phyloP scores from a whole-genome alignment of 1,139 yeast species.

The Blastobotrys aristatus region DNA sequence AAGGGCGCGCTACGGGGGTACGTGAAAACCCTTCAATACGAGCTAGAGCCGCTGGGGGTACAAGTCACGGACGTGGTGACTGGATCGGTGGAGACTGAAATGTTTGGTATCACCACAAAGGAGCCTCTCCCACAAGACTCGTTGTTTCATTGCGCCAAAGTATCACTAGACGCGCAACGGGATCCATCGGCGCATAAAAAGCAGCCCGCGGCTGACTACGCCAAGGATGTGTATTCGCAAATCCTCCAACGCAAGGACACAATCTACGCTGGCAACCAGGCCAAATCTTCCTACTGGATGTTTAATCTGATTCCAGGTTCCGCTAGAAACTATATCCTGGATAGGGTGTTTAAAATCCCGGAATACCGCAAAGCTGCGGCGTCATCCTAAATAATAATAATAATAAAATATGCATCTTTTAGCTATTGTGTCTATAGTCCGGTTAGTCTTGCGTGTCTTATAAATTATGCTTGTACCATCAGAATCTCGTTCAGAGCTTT shows the following conservation, averaged over 20 bases:
- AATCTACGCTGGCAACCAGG: constrained; percentile 2
- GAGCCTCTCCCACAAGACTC: constrained; percentile 47
- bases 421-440: no score
- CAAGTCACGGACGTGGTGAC: constrained; percentile 66
- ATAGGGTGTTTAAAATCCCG: background rate
- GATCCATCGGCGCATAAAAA: background rate
- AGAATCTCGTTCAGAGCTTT: constrained; percentile 87
- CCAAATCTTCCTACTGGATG: background rate
- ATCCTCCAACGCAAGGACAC: background rate
- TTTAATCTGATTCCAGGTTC: background rate
- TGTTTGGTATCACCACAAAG: constrained; percentile 41
- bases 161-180: constrained; percentile 1
- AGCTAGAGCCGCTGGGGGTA: constrained; percentile 69
- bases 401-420: no score
- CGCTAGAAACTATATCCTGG: background rate
- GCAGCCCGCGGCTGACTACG: constrained; percentile 1
- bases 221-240: background rate
- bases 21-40: constrained; percentile 57
- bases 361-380: constrained; percentile 1
- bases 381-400: no score
- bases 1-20: constrained; percentile 76
- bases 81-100: constrained; percentile 61
- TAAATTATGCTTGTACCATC: constrained; percentile 49
- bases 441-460: no score
- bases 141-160: background rate